phyloP scores from a whole-genome alignment of 495 filamentous ascomycete species.

The Parathielavia hyrcaniae region DNA sequence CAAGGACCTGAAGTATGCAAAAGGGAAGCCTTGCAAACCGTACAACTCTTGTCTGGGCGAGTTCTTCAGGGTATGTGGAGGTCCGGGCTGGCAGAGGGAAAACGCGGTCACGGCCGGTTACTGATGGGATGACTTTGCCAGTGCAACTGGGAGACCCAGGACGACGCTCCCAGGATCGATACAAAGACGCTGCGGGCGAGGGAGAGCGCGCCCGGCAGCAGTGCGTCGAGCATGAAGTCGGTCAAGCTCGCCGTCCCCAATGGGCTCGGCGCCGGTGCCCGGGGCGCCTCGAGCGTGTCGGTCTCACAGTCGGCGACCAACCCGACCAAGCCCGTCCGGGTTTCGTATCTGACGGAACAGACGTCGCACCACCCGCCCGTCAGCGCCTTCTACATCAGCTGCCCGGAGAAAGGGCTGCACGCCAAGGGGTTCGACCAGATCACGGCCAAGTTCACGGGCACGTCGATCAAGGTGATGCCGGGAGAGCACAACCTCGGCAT shows the following conservation, averaged over 20 bases:
- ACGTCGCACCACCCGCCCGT: constrained; percentile 98
- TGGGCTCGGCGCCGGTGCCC: constrained; percentile 28
- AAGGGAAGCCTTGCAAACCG: constrained; percentile 96
- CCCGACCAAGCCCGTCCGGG: constrained; percentile 53
- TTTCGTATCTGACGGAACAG: constrained; percentile 94
- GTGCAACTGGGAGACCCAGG: constrained; percentile 91
- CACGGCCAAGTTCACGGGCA: constrained; percentile 95
- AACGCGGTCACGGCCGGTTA: not conserved
- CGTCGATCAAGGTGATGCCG: constrained; percentile 81
- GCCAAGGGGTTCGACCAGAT: constrained; percentile 93
- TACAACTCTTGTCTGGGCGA: constrained; percentile 98
- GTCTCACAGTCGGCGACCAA: constrained; percentile 38
- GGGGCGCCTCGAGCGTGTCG: constrained; percentile 40
- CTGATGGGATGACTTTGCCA: constrained; percentile 30
- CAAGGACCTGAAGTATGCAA: constrained; percentile 97
- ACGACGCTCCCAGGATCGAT: constrained; percentile 51
- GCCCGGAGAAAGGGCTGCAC: constrained; percentile 80
- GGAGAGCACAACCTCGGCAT: constrained; percentile 93
- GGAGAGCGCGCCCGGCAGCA: constrained; percentile 32
- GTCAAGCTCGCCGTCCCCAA: constrained; percentile 27
- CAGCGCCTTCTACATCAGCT: constrained; percentile 91
- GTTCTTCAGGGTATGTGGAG: constrained; percentile 74
- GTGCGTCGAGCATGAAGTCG: constrained; percentile 48
- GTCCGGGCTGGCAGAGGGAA: not conserved
- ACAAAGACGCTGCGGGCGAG: constrained; percentile 33